A percentile compares a stretch with the other conserved stretches of the same genome.
Conservation (phyloP, 768 basidiomycete species). For the Amanita inopinata region DNA sequence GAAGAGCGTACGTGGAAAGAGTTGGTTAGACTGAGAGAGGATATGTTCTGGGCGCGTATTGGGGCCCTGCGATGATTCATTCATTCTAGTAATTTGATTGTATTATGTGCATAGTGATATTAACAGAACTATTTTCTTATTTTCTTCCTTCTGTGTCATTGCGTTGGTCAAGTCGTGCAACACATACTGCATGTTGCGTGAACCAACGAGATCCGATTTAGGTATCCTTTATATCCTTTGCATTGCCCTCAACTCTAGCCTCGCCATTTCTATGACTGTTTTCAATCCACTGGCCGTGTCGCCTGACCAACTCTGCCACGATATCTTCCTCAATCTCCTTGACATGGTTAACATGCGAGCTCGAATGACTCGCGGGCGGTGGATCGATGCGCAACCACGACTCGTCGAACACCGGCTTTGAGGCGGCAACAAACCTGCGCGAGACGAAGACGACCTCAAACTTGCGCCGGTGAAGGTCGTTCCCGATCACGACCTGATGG, state of each 20-base stretch:
- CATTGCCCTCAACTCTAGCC: too few species aligned
- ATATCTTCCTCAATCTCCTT: constrained; percentile 96
- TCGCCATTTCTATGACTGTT: constrained; percentile 8
- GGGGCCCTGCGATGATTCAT: constrained; percentile 28
- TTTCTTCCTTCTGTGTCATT: background rate
- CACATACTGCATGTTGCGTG: too few species aligned
- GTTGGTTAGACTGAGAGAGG: constrained; percentile 60
- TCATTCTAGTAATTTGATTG: background rate
- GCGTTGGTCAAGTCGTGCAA: too few species aligned
- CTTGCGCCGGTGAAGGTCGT: constrained; percentile 88
- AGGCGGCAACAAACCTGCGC: constrained; percentile 22
- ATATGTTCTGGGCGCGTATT: constrained; percentile 81
- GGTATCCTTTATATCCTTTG: too few species aligned
- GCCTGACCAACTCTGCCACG: constrained; percentile 57
- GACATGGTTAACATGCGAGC: too few species aligned
- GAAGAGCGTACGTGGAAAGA: constrained; percentile 84
- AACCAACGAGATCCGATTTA: too few species aligned
- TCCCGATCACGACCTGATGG: constrained; percentile 95
- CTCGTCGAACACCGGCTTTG: constrained; percentile 31
- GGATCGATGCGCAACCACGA: constrained; percentile 57
- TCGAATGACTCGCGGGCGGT: constrained; percentile 22
- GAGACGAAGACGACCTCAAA: constrained; percentile 89
- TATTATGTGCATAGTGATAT: background rate
- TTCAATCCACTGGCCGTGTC: constrained; percentile 67
- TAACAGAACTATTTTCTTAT: background rate